Percentiles rank a stretch among this genome's conserved stretches.
These are phyloP conservation scores for Ilyonectria sp. DNA, from an alignment of 2,329 filamentous ascomycete genomes.

Conservation along the genomic window DNA sequence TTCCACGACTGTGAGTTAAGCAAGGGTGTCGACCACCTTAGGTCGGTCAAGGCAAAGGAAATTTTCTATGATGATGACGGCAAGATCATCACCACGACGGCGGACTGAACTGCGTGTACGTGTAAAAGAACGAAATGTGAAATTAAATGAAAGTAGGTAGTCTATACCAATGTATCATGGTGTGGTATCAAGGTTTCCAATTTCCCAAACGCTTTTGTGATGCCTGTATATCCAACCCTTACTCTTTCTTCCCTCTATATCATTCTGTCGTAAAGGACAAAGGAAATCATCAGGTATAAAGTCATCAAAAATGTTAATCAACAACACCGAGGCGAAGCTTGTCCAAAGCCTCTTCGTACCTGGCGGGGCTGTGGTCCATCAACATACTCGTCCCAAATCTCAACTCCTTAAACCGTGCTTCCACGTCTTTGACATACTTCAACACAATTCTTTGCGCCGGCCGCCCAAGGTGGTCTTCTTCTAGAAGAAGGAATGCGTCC, in stretches of 20 bases:
- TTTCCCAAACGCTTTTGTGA: not conserved
- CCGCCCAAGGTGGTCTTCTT: conserved; percentile 68
- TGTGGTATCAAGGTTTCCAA: not conserved
- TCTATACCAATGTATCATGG: not conserved
- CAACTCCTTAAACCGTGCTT: conserved; percentile 78
- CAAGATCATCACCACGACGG: conserved; percentile 64
- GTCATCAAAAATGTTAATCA: conserved; percentile 36
- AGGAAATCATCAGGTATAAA: not conserved
- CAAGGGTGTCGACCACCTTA: conserved; percentile 77
- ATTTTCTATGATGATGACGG: conserved; percentile 79
- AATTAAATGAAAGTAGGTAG: not conserved
- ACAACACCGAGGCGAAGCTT: conserved; percentile 68
- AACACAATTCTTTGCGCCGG: conserved; percentile 79
- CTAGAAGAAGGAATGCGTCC: conserved; percentile 70
- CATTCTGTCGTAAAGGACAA: not conserved
- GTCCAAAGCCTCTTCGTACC: conserved; percentile 79
- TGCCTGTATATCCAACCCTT: not conserved
- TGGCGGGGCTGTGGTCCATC: conserved; percentile 81
- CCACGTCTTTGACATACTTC: conserved; percentile 80
- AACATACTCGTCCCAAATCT: conserved; percentile 82
- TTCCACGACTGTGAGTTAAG: conserved; percentile 82
- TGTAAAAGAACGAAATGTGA: not conserved
- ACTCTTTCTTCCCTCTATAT: not conserved
- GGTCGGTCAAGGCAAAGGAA: conserved; percentile 82
- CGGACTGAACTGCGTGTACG: conserved; percentile 38